Base-by-base conservation (phyloP, 306 rosid species). In the Acmispon strigosus region DNA sequence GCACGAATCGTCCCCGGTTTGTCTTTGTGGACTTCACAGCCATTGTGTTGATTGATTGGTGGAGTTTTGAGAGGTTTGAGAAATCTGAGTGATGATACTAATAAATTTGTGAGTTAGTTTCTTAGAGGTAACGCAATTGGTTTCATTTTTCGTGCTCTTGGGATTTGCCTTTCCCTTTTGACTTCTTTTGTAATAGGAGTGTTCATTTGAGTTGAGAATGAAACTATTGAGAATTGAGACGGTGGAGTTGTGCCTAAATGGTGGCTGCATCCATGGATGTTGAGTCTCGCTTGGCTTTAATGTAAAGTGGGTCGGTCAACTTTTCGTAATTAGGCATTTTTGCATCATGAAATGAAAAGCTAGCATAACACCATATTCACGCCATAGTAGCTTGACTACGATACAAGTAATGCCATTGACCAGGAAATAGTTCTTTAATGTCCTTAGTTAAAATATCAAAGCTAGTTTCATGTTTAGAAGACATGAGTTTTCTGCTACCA, bases 211-310 rank as follows among this genome's bases (percentile, higher is more conserved):
- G n/a, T n/a, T 75, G 70, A 42, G 39, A 76, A 62, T 3, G 22
- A 6, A 12, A 16, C 24, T 2, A 67, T 20, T 47, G 51, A 39
- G 43, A 39, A 12, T 39, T 39, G 75, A 13, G 41, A 37, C 11
- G 73, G 85, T 86, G 96, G 86, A 74, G 77, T 65, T 52, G 64
- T 22, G 78, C 91, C 89, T 81, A 81, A 83, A 82, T 60, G 51
- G 72, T 66, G 82, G 78, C 17, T 62, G 70, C 63, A 64, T 49
- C 70, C 53, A 22, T 13, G 52, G 45, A 54, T n/a, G 53, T 19
- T 5, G 41, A 60, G 74, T 55, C 43, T 81, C n/a, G 66, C 77
- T 77, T 70, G 52, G 18, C 55, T 36, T 60, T 66, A 13, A 11
- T 70, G 43, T 62, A 72, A 63, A 76, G 87, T 76, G 85, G 41